Evolutionary conservation across 1,284 basidiomycete genomes (phyloP).

Genomic region (Inonotus hispidus): DNA sequence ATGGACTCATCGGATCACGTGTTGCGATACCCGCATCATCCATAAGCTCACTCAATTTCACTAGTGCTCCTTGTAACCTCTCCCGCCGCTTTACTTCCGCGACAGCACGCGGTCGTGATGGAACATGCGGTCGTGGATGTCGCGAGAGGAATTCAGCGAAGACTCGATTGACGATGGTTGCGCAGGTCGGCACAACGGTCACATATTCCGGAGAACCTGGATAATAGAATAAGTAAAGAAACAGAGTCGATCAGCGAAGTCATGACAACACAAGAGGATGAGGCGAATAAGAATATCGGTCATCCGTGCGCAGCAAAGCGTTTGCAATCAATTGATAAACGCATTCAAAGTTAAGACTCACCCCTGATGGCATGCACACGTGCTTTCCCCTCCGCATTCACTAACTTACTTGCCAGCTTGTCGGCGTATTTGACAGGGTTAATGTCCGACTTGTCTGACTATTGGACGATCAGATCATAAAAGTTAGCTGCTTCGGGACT

Average conservation of each 20-base stretch:
- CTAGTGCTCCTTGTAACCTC: slow-evolving; percentile 50
- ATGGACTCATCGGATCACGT: slow-evolving; percentile 50
- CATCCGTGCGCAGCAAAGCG: neutral
- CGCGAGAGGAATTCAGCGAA: slow-evolving; percentile 56
- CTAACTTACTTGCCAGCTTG: slow-evolving; percentile 41
- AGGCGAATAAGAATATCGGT: slow-evolving; percentile 16
- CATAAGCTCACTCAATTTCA: slow-evolving; percentile 44
- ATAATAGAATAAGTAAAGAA: slow-evolving; percentile 11
- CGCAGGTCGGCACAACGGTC: slow-evolving; percentile 43
- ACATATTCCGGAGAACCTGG: slow-evolving; percentile 47
- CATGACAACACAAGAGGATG: no score
- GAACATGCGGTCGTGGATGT: slow-evolving; percentile 34
- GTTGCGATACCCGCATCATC: slow-evolving; percentile 41
- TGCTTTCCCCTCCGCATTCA: slow-evolving; percentile 44
- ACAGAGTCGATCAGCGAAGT: neutral
- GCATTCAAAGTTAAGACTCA: slow-evolving; percentile 24
- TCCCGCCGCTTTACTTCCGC: slow-evolving; percentile 23
- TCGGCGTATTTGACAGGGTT: slow-evolving; percentile 57
- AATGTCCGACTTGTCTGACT: slow-evolving; percentile 57
- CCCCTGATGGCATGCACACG: slow-evolving; percentile 62
- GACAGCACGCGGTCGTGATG: neutral
- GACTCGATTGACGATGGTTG: slow-evolving; percentile 62
- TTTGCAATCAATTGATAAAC: neutral
- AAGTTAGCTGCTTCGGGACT: neutral
- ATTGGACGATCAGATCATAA: neutral